Conservation (phyloP, 805 yeast genomes). For the Kuraishia piskuri region DNA sequence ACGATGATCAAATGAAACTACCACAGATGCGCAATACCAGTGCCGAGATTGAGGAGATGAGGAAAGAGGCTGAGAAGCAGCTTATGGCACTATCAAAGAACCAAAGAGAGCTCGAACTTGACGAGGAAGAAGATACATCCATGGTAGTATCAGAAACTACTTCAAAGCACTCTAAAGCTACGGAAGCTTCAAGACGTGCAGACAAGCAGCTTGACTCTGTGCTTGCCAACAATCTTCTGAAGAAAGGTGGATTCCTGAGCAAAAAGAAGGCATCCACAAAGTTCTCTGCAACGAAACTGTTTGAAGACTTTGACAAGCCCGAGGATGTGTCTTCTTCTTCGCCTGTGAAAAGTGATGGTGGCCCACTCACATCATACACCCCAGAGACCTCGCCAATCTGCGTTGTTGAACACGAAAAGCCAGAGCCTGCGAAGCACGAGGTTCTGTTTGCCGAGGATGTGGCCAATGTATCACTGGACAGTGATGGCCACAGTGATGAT, state of each 20-base stretch:
- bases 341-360: not conserved
- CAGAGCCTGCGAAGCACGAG: not conserved
- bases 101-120: not conserved
- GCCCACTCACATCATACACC: not conserved
- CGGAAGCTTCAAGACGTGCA: not conserved
- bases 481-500: not conserved
- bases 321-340: not conserved
- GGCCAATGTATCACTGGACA: not conserved
- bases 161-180: not conserved
- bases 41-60: not conserved
- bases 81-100: not conserved
- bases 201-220: not conserved
- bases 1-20: not conserved
- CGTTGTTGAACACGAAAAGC: not conserved
- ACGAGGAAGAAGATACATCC: slow-evolving; percentile 1
- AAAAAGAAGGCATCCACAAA: not conserved
- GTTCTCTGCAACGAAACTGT: not conserved
- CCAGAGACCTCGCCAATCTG: not conserved
- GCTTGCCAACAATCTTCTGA: not conserved
- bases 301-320: not conserved
- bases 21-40: not conserved
- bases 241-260: not conserved
- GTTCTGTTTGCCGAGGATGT: not conserved
- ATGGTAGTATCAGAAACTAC: slow-evolving; percentile 1
- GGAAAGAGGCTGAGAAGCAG: not conserved